These are phyloP conservation scores for Fusarium ambrosium DNA, from an alignment of 2,329 filamentous ascomycete species.

Conservation along the genomic window DNA sequence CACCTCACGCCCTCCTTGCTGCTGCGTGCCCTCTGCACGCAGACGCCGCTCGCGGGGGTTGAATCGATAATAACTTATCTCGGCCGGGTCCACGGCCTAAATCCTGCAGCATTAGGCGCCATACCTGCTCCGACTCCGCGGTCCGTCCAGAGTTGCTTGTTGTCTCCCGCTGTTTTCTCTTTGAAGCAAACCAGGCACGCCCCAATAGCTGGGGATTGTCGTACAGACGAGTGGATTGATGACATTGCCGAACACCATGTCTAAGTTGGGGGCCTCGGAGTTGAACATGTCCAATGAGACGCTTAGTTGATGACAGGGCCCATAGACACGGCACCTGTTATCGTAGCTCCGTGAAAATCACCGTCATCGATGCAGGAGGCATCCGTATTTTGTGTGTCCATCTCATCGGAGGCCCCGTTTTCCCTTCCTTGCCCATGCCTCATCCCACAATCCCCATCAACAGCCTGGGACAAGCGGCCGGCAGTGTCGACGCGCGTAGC, in stretches of 20 bases:
- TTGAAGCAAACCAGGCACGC: neutral
- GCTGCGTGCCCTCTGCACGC: slow-evolving; percentile 19
- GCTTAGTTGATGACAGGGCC: neutral
- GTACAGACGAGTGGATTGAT: neutral
- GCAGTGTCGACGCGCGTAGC: slow-evolving; percentile 18
- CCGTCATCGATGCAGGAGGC: slow-evolving; percentile 3
- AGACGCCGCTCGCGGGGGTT: slow-evolving; percentile 28
- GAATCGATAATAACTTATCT: slow-evolving; percentile 36
- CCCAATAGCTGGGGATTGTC: slow-evolving; percentile 3
- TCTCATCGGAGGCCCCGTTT: neutral
- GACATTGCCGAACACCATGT: slow-evolving; percentile 6
- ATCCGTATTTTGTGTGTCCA: neutral
- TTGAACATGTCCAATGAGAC: neutral
- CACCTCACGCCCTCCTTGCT: slow-evolving; percentile 22
- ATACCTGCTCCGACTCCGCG: slow-evolving; percentile 33
- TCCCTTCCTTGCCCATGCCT: neutral
- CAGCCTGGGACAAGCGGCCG: slow-evolving; percentile 16
- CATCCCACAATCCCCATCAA: slow-evolving; percentile 8
- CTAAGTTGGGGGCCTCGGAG: neutral
- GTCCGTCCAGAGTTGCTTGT: slow-evolving; percentile 5
- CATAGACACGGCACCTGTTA: neutral
- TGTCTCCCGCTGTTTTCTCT: slow-evolving; percentile 38
- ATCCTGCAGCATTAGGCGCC: slow-evolving; percentile 21
- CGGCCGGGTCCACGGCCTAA: slow-evolving; percentile 27
- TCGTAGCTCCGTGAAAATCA: neutral